A percentile compares a stretch with the other conserved stretches of the same genome.
Conservation (phyloP, 768 basidiomycete species). For the Mycena polygramma region DNA sequence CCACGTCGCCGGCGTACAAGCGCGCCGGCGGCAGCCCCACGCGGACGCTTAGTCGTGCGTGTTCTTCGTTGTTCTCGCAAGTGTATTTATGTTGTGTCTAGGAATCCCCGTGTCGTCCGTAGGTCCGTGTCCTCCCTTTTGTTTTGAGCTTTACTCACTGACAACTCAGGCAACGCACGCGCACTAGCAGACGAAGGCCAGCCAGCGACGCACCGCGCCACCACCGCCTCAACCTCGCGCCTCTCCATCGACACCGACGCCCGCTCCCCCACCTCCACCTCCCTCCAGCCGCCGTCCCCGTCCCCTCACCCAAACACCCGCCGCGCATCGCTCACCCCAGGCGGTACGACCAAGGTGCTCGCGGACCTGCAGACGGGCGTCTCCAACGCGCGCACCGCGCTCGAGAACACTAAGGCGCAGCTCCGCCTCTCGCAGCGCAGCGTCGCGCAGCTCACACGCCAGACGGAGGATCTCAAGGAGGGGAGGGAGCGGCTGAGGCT, state of each 20-base stretch:
- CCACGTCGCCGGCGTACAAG: constrained; percentile 57
- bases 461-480: constrained; percentile 92
- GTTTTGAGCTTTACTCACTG: constrained; percentile 1
- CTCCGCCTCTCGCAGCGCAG: constrained; percentile 84
- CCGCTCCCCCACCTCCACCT: constrained; percentile 52
- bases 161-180: constrained; percentile 90
- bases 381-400: constrained; percentile 79
- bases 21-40: constrained; percentile 76
- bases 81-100: constrained; percentile 45
- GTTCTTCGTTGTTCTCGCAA: constrained; percentile 34
- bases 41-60: constrained; percentile 84
- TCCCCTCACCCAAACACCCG: constrained; percentile 59
- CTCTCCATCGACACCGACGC: constrained; percentile 54
- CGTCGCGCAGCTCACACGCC: constrained; percentile 86
- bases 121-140: constrained; percentile 61
- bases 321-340: constrained; percentile 75
- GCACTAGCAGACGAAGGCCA: constrained; percentile 83
- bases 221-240: constrained; percentile 43
- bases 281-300: constrained; percentile 64
- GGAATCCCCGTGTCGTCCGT: constrained; percentile 85
- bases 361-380: constrained; percentile 91
- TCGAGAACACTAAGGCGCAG: constrained; percentile 90
- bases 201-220: constrained; percentile 50
- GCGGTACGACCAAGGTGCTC: constrained; percentile 88
- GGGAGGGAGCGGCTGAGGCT: constrained; percentile 83